Evolutionary conservation across 306 rosid species (phyloP).

Genomic region (Gastrolobium bilobum): DNA sequence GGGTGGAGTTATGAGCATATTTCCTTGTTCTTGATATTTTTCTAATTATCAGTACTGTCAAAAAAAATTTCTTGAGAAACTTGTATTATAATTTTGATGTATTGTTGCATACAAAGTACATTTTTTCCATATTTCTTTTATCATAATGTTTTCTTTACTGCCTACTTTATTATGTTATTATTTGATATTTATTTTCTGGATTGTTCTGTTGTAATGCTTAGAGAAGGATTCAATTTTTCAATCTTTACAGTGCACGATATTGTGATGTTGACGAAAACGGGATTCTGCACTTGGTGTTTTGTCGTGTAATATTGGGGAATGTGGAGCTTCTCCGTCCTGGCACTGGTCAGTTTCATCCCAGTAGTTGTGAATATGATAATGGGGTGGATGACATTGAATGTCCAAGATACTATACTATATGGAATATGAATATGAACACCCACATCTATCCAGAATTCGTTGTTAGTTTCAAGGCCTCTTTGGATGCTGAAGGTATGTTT

Average conservation of each 20-base stretch:
- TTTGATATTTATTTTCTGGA: slow-evolving; percentile 32
- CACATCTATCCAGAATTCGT: slow-evolving; percentile 77
- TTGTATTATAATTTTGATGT: background rate
- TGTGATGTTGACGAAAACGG: slow-evolving; percentile 79
- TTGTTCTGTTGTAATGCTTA: slow-evolving; percentile 30
- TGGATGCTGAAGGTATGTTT: slow-evolving; percentile 61
- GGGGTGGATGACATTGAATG: slow-evolving; percentile 71
- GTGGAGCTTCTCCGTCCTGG: slow-evolving; percentile 66
- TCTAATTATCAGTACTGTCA: background rate
- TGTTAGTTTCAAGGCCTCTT: slow-evolving; percentile 70
- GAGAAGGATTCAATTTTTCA: slow-evolving; percentile 46
- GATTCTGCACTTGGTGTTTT: slow-evolving; percentile 63
- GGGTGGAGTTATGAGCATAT: background rate
- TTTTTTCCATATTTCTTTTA: slow-evolving; percentile 3
- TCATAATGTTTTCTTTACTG: slow-evolving; percentile 19
- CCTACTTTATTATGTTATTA: background rate
- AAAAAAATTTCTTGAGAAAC: background rate
- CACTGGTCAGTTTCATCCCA: slow-evolving; percentile 66
- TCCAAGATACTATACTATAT: slow-evolving; percentile 62
- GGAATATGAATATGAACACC: slow-evolving; percentile 77
- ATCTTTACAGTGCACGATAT: slow-evolving; percentile 61
- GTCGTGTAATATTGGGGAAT: slow-evolving; percentile 78
- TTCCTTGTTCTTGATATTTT: background rate
- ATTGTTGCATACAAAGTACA: background rate
- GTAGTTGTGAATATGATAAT: slow-evolving; percentile 71